Evolutionary conservation across 1,284 basidiomycete species (phyloP).

Genomic region (Cystobasidium pallidum): DNA sequence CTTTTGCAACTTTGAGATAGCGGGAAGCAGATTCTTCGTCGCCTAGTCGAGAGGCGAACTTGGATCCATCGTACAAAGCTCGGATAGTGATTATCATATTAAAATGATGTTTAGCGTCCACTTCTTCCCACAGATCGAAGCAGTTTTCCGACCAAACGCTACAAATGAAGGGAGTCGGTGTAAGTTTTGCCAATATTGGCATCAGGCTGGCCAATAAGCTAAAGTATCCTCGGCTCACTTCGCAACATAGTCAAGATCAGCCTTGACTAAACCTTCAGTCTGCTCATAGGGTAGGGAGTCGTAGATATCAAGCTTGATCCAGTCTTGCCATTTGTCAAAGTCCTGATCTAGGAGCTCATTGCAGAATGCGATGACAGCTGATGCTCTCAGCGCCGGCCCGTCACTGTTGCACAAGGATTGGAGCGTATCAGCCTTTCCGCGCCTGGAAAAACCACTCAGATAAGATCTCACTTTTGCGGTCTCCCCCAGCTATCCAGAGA

Average conservation of each 20-base stretch:
- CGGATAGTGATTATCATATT: slow-evolving; percentile 57
- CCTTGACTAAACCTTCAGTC: slow-evolving; percentile 58
- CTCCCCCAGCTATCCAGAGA: slow-evolving; percentile 58
- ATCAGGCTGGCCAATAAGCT: too few relatives aligned
- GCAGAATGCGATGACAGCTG: slow-evolving; percentile 59
- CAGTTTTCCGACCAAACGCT: slow-evolving; percentile 51
- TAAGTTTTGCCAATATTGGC: too few relatives aligned
- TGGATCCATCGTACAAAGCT: slow-evolving; percentile 57
- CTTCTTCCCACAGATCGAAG: slow-evolving; percentile 50
- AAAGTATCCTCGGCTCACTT: slow-evolving; percentile 22
- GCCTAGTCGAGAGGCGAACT: slow-evolving; percentile 55
- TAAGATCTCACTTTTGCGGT: slow-evolving; percentile 56
- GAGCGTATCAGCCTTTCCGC: not conserved
- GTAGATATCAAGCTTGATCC: slow-evolving; percentile 57
- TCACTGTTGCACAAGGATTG: slow-evolving; percentile 53
- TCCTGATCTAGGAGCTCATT: slow-evolving; percentile 57
- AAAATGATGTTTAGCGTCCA: slow-evolving; percentile 60
- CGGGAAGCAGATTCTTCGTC: slow-evolving; percentile 55
- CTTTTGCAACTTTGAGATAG: slow-evolving; percentile 55
- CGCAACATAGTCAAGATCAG: slow-evolving; percentile 61
- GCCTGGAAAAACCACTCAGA: not conserved
- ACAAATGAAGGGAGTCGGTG: not conserved
- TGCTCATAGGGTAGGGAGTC: slow-evolving; percentile 49
- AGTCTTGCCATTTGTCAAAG: slow-evolving; percentile 53
- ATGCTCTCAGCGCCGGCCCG: slow-evolving; percentile 60